Base-by-base conservation (phyloP, 306 rosid species). In the Quercus engelmannii region DNA sequence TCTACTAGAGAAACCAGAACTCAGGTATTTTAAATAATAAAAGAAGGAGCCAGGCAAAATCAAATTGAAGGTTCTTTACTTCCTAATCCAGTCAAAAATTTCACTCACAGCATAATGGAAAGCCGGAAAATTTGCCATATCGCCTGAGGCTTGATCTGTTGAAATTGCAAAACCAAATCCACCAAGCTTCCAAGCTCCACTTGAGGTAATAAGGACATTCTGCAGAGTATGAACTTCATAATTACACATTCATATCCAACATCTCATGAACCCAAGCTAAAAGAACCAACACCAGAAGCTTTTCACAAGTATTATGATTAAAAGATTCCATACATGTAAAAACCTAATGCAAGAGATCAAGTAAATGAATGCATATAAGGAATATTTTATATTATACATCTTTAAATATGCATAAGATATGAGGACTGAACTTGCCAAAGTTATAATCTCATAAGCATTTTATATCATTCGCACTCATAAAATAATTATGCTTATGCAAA, bases 161-260 rank as follows among this genome's bases (percentile, higher is more conserved):
- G 98, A 81, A 73, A 89, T 84, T 71, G 99, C 91, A 89, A 93
- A 93, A 83, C 99, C 91, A 83, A 96, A 96, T 77, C 99, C 99
- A 68, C 92, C 92, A 43, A 96, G 98, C 85, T 96, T 96, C 99
- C 99, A 96, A 76, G 99, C 98, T 87, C 99, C 99, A 85, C 93
- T 91, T 84, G 90, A 84, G 70, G 99, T 96, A 80, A 96, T 96
- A 80, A 96, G 86, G 78, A 93, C 86, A 92, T 93, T 96, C 99
- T 96, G 96, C 81, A 85, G 43, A 73, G 69, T 33, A 79, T 25
- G 76, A 68, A 62, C 55, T 74, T 62, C 65, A 26, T 26, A 17
- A 80, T 69, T 81, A 35, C 30, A 80, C 62, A 51, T 13, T 9
- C 58, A 71, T 73, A 73, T 52, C 41, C 65, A 58, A 54, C 52